Evolutionary conservation across 169 alveolate species (phyloP).

Genomic region (Cryptosporidium ryanae): DNA sequence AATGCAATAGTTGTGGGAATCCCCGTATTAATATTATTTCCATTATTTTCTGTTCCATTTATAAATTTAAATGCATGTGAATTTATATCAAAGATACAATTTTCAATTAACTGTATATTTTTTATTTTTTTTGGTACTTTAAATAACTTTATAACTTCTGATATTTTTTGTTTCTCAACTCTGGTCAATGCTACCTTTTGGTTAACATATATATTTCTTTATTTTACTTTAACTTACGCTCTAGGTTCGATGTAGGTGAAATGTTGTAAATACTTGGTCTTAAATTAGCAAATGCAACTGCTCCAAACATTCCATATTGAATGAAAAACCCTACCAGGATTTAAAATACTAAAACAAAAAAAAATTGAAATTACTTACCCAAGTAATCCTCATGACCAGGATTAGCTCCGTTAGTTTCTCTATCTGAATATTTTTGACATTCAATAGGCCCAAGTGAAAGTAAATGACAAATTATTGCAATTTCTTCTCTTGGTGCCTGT

Average conservation of each 20-base stretch:
- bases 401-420: slow-evolving; percentile 67
- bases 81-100: slow-evolving; percentile 34
- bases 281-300: slow-evolving; percentile 62
- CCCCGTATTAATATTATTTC: neutral
- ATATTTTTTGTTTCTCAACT: slow-evolving; percentile 31
- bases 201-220: neutral
- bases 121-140: slow-evolving; percentile 35
- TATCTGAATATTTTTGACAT: slow-evolving; percentile 53
- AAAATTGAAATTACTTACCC: slow-evolving; percentile 28
- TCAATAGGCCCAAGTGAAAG: slow-evolving; percentile 60
- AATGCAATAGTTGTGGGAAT: slow-evolving; percentile 42
- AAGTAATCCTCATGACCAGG: slow-evolving; percentile 67
- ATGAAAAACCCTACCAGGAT: slow-evolving; percentile 24
- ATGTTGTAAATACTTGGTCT: slow-evolving; percentile 1
- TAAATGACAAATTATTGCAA: slow-evolving; percentile 65
- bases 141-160: slow-evolving; percentile 48
- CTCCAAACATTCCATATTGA: slow-evolving; percentile 72
- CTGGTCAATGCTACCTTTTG: slow-evolving; percentile 3
- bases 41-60: neutral
- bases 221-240: slow-evolving; percentile 11
- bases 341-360: neutral
- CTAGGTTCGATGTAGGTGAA: slow-evolving; percentile 3
- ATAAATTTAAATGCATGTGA: slow-evolving; percentile 14
- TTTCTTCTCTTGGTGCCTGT: slow-evolving; percentile 72
- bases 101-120: slow-evolving; percentile 27